phyloP scores from a whole-genome alignment of 129 eudicot genomes.

The Pittosporum tobira region DNA sequence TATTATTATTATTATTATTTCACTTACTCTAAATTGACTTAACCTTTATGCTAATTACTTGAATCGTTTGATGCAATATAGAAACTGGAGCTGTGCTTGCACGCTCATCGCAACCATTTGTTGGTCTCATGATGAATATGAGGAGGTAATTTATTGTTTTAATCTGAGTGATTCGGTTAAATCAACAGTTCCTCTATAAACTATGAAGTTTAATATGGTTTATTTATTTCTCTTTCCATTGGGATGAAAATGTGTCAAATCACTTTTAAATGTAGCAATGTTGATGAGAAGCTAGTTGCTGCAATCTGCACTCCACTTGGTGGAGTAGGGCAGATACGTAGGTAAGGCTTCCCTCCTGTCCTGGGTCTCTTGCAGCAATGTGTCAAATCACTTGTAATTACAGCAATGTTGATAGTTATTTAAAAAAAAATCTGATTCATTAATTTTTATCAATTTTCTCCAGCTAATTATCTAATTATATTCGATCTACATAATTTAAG shows the following conservation, averaged over 20 bases:
- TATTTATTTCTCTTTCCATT: neutral
- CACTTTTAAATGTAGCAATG: slow-evolving; percentile 38
- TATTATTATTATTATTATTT: neutral
- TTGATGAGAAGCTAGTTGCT: slow-evolving; percentile 97
- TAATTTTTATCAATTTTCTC: neutral
- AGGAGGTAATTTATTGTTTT: slow-evolving; percentile 52
- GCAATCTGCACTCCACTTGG: slow-evolving; percentile 61
- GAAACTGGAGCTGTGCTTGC: slow-evolving; percentile 95
- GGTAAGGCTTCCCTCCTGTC: slow-evolving; percentile 26
- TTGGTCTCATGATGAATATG: slow-evolving; percentile 99
- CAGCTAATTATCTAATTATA: neutral
- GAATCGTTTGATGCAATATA: slow-evolving; percentile 21
- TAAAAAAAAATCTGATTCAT: too few relatives aligned
- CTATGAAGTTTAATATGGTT: too few relatives aligned
- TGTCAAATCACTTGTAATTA: too few relatives aligned
- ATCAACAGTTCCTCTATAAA: too few relatives aligned
- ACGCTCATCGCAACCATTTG: slow-evolving; percentile 92
- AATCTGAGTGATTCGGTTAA: neutral
- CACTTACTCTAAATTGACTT: neutral
- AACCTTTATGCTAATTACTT: slow-evolving; percentile 4
- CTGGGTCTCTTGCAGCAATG: too few relatives aligned
- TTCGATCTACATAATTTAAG: neutral
- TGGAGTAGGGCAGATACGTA: slow-evolving; percentile 40
- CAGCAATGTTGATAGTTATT: too few relatives aligned
- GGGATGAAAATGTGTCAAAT: neutral